Conservation (phyloP, 169 alveolate genomes). For the Cryptosporidium felis region DNA sequence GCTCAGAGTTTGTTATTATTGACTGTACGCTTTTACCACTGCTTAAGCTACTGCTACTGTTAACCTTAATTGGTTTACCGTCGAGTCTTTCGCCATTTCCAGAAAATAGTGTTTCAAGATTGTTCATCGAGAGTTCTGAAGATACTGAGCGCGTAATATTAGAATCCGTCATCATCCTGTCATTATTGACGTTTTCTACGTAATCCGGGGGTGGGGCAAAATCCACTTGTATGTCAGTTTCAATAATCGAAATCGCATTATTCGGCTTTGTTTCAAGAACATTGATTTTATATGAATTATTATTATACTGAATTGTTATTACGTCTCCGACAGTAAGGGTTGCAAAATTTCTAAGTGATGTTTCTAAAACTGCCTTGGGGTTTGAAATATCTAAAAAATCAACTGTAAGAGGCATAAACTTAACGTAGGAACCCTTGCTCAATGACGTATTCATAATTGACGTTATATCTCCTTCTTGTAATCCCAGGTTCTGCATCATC, state of each 20-base stretch:
- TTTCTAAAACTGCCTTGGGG: slow-evolving; percentile 94
- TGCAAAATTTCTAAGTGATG: slow-evolving; percentile 89
- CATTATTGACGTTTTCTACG: neutral
- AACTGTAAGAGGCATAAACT: slow-evolving; percentile 89
- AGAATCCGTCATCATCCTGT: slow-evolving; percentile 21
- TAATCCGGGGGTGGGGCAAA: slow-evolving; percentile 87
- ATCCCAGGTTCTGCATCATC: slow-evolving; percentile 91
- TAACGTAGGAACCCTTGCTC: slow-evolving; percentile 89
- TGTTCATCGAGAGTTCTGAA: slow-evolving; percentile 10
- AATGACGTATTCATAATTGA: slow-evolving; percentile 86
- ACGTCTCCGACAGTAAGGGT: slow-evolving; percentile 92
- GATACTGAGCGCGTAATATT: neutral
- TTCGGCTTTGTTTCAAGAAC: slow-evolving; percentile 89
- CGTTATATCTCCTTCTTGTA: slow-evolving; percentile 89
- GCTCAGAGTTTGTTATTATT: slow-evolving; percentile 5
- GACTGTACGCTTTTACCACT: neutral
- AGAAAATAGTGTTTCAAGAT: slow-evolving; percentile 1
- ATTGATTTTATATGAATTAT: slow-evolving; percentile 86
- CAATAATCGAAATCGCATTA: slow-evolving; percentile 90
- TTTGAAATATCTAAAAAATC: slow-evolving; percentile 92
- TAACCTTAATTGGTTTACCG: slow-evolving; percentile 44
- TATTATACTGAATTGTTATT: slow-evolving; percentile 88
- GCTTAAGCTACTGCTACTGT: neutral
- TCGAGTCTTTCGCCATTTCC: slow-evolving; percentile 57
- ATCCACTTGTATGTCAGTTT: slow-evolving; percentile 94